Evolutionary conservation across 2,329 filamentous ascomycete genomes (phyloP), one percentile per base, ranked within the genome.

Genomic region (Penicillium sp.): DNA sequence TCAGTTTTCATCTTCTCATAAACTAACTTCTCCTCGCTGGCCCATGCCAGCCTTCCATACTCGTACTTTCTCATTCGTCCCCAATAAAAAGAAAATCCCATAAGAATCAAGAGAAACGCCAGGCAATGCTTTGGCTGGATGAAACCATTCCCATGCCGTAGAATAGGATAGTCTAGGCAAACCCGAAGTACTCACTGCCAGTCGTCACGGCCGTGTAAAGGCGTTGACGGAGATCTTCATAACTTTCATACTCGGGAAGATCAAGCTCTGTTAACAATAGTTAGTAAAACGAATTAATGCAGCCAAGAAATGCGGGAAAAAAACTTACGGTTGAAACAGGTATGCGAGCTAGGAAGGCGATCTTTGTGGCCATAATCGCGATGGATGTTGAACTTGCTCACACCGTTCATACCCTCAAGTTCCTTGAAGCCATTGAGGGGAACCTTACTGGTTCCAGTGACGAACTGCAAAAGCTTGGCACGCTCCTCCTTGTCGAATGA

Each of bases 401-500:
- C 88, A 40, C 94, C 94, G 72, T 99, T 97, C 94, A 99, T 99
- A 65, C 94, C 95, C 79, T 99, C 95, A 7, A 99, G 85, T 76
- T 99, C 94, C 79, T 96, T 97, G 84, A 99, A 99, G 13, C 94
- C 94, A 68, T 99, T 99, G 50, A 99, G 86, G 40, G 94, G 94
- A 47, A 99, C 95, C 79, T 99, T 99, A 75, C 90, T 95, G 19
- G 95, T 99, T 73, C 94, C 94, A 1, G 95, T 99, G 65, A 99
- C 94, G 74, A 99, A 99, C 72, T 99, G 94, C 45, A 99, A 84
- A 62, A 99, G 81, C 78, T 99, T 99, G 68, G 94, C 94, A 60
- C 91, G 90, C 78, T 99, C 95, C 79, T 99, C 95, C 79, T 97
- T 97, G 80, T 97, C 95, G 71, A 97, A 99, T 5, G 93, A 96